Conservation (phyloP, 2,329 filamentous ascomycete species). For the Lizonia empirigonia region DNA sequence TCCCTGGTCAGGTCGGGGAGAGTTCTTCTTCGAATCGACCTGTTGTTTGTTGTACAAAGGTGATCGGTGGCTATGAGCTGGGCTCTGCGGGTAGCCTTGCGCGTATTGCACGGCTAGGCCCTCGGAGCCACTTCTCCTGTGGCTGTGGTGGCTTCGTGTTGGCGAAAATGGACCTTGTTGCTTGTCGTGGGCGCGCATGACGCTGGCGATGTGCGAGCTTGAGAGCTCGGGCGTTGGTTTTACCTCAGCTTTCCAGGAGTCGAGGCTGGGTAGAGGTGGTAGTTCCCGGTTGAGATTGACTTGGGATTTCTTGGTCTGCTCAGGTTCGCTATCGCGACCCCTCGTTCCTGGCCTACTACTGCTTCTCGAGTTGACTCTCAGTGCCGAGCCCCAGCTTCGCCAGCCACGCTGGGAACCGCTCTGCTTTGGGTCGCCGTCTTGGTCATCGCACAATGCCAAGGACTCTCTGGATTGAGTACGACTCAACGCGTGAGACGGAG, state of each 20-base stretch:
- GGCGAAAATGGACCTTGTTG: conserved; percentile 38
- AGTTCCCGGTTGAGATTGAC: conserved; percentile 56
- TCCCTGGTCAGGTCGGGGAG: conserved; percentile 13
- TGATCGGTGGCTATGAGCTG: conserved; percentile 17
- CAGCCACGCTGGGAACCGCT: conserved; percentile 41
- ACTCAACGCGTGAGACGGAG: conserved; percentile 29
- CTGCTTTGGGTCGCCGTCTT: conserved; percentile 20
- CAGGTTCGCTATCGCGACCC: conserved; percentile 31
- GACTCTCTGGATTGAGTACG: conserved; percentile 45
- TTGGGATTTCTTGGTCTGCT: conserved; percentile 37
- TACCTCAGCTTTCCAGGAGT: conserved; percentile 44
- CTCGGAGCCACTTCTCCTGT: conserved; percentile 41
- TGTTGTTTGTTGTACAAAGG: conserved; percentile 25
- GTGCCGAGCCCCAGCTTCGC: conserved; percentile 48
- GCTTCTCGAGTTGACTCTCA: conserved; percentile 41
- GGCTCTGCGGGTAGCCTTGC: conserved; percentile 21
- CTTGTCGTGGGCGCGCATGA: conserved; percentile 44
- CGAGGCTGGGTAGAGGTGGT: conserved; percentile 55
- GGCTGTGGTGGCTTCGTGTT: conserved; percentile 34
- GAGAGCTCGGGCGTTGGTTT: conserved; percentile 23
- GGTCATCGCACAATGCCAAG: conserved; percentile 29
- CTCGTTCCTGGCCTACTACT: conserved; percentile 40
- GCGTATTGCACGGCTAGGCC: conserved; percentile 32
- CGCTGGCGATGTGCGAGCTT: conserved; percentile 41
- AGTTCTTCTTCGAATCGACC: conserved; percentile 18